Evolutionary conservation across 2,329 filamentous ascomycete genomes (phyloP).

Genomic region (Claviceps sp.): DNA sequence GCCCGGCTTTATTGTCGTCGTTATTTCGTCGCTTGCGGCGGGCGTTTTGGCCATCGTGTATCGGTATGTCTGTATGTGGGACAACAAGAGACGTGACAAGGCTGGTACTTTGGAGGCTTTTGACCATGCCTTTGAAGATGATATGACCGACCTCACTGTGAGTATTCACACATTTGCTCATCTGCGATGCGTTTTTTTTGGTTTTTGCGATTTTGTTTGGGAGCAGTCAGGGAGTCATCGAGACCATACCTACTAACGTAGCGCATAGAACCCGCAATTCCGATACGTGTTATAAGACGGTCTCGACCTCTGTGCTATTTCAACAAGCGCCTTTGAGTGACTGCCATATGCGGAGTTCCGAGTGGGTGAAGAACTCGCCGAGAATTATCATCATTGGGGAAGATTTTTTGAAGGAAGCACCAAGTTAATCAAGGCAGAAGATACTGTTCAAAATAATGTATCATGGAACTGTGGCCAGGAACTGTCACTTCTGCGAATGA

Average conservation of each 20-base stretch:
- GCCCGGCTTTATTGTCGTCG: slow-evolving; percentile 27
- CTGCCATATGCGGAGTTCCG: too few species aligned
- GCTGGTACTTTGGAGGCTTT: not conserved
- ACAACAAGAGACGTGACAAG: not conserved
- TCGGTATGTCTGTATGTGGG: slow-evolving; percentile 1
- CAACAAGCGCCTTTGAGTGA: too few species aligned
- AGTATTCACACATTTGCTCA: not conserved
- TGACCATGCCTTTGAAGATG: slow-evolving; percentile 1
- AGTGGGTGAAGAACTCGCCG: too few species aligned
- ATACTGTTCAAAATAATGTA: too few species aligned
- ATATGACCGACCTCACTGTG: not conserved
- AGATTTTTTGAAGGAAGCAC: too few species aligned
- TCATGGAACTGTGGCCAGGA: too few species aligned
- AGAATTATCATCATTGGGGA: too few species aligned
- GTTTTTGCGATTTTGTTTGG: not conserved
- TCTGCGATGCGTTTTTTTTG: not conserved
- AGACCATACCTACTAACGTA: not conserved
- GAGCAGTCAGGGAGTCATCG: not conserved
- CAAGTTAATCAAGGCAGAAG: too few species aligned
- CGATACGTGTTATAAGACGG: not conserved
- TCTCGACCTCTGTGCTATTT: too few species aligned
- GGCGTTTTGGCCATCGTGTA: not conserved
- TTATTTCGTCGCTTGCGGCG: not conserved
- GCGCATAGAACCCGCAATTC: not conserved
- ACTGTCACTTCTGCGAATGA: too few species aligned